These are phyloP conservation scores for Cladophialophora exuberans DNA, from an alignment of 2,329 filamentous ascomycete species.

Conservation along the genomic window DNA sequence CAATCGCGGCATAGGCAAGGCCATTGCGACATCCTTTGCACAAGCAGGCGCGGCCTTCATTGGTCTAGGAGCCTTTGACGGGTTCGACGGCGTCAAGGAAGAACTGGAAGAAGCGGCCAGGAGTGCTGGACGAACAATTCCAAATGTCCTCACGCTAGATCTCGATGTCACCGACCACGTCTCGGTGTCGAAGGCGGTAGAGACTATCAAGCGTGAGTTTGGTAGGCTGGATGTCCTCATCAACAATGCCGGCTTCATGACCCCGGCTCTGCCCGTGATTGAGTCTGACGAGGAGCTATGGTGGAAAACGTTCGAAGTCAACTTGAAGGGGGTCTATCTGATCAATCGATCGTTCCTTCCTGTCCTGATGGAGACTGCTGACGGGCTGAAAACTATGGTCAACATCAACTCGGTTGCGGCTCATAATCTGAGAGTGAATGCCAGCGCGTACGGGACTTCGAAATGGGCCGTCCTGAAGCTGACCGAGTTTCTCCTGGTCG, in stretches of 20 bases:
- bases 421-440: conserved; percentile 37
- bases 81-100: conserved; percentile 42
- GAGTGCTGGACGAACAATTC: conserved; percentile 39
- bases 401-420: conserved; percentile 47
- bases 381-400: conserved; percentile 37
- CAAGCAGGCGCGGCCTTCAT: conserved; percentile 48
- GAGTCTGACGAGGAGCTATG: conserved; percentile 43
- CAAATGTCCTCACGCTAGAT: conserved; percentile 47
- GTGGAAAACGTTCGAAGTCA: conserved; percentile 54
- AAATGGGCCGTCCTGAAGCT: conserved; percentile 52
- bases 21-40: conserved; percentile 39
- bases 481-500: conserved; percentile 49
- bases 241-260: conserved; percentile 33
- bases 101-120: conserved; percentile 43
- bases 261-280: conserved; percentile 30
- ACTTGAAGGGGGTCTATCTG: conserved; percentile 49
- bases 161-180: conserved; percentile 48
- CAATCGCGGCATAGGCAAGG: conserved; percentile 40
- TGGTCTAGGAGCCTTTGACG: conserved; percentile 56
- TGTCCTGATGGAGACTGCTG: conserved; percentile 35
- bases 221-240: conserved; percentile 32
- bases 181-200: conserved; percentile 42
- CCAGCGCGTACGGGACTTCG: conserved; percentile 50
- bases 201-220: conserved; percentile 38
- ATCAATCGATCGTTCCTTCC: conserved; percentile 33